Conservation (phyloP, 2,329 filamentous ascomycete genomes). For the Xylariaceae sp. region DNA sequence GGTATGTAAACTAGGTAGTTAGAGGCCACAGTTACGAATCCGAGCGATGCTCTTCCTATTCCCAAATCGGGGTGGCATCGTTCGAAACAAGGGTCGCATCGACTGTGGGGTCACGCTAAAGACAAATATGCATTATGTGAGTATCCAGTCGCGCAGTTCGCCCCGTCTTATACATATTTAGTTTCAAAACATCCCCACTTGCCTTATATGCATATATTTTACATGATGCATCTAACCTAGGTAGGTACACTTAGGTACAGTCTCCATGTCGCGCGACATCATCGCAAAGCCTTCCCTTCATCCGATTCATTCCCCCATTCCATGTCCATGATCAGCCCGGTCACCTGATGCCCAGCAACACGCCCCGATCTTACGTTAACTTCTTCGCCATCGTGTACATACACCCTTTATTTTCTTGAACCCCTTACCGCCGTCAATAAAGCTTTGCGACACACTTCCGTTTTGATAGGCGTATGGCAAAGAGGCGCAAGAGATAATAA, state of each 20-base stretch:
- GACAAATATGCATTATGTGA: neutral
- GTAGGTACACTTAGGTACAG: neutral
- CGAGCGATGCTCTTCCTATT: slow-evolving; percentile 17
- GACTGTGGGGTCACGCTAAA: slow-evolving; percentile 4
- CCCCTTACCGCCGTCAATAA: neutral
- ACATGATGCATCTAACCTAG: too few species aligned
- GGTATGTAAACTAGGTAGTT: neutral
- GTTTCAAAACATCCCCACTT: too few species aligned
- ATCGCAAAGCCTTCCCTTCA: slow-evolving; percentile 2
- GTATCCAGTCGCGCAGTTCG: too few species aligned
- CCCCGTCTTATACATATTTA: too few species aligned
- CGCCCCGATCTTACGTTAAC: neutral
- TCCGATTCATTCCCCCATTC: slow-evolving; percentile 7
- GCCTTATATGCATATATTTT: too few species aligned
- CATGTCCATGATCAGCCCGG: neutral
- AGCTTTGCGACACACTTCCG: neutral
- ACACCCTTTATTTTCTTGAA: neutral
- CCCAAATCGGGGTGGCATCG: slow-evolving; percentile 16
- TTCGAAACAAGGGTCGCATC: neutral
- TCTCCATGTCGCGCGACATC: slow-evolving; percentile 17
- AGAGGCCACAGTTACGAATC: slow-evolving; percentile 28
- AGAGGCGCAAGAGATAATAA: slow-evolving; percentile 16
- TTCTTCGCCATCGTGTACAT: neutral
- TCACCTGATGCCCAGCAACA: neutral
- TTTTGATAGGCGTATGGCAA: slow-evolving; percentile 19